phyloP scores from a whole-genome alignment of 306 rosid species.

The Prosopis cineraria region DNA sequence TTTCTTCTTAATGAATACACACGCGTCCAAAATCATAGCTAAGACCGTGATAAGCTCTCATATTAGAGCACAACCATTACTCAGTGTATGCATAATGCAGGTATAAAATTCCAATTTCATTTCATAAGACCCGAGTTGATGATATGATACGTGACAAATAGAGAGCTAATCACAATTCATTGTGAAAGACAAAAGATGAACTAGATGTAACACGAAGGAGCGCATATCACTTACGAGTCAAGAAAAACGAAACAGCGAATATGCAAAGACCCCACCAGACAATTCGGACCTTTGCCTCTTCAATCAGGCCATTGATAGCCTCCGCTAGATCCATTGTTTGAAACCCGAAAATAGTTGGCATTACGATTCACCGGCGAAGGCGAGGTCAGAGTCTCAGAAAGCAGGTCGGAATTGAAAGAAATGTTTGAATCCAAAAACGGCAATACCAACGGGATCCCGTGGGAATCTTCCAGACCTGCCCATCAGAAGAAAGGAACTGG shows the following conservation, averaged over 20 bases:
- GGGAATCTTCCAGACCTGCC: background rate
- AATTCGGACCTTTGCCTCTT: conserved; percentile 76
- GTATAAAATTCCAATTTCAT: background rate
- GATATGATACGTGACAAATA: background rate
- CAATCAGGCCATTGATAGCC: conserved; percentile 76
- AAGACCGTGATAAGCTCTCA: conserved; percentile 10
- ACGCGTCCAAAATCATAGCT: conserved; percentile 11
- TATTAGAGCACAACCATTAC: background rate
- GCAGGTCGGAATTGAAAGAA: background rate
- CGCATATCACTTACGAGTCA: conserved; percentile 63
- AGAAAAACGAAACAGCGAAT: conserved; percentile 74
- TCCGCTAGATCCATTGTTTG: conserved; percentile 57
- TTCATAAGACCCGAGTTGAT: background rate
- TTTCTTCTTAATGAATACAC: conserved; percentile 18
- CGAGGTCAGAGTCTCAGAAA: background rate
- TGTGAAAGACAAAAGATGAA: conserved; percentile 11
- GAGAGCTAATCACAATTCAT: background rate
- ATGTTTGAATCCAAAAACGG: background rate
- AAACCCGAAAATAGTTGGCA: background rate
- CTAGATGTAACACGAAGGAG: background rate
- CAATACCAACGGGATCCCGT: background rate
- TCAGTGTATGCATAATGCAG: background rate
- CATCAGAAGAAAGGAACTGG: background rate
- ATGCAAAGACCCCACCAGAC: conserved; percentile 92
- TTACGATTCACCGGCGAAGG: background rate